Conservation (phyloP, 371 early-diverging fungal species). For the Mucor mucedo region DNA sequence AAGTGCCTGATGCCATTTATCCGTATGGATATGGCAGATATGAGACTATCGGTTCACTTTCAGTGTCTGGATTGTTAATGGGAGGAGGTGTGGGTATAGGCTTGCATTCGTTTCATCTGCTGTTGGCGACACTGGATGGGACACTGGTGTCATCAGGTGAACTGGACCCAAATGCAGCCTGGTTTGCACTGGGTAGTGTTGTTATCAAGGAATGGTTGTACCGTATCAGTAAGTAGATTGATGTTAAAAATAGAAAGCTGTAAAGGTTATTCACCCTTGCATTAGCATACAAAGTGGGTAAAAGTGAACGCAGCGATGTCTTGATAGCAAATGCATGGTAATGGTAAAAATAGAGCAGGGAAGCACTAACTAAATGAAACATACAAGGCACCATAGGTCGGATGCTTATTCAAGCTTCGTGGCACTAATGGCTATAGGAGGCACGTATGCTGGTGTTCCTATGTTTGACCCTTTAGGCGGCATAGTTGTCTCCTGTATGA, state of each 20-base stretch:
- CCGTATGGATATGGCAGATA: constrained; percentile 72
- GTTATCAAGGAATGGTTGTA: constrained; percentile 66
- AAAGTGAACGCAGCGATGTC: constrained; percentile 62
- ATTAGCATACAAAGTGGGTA: constrained; percentile 55
- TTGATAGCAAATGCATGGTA: constrained; percentile 73
- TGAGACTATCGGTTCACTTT: constrained; percentile 69
- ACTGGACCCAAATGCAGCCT: constrained; percentile 67
- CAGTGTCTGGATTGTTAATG: constrained; percentile 63
- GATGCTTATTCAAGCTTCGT: constrained; percentile 73
- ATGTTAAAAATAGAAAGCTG: neutral
- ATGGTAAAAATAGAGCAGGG: neutral
- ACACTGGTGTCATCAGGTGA: constrained; percentile 3
- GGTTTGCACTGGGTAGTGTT: constrained; percentile 68
- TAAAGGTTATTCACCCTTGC: neutral
- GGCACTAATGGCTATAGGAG: constrained; percentile 65
- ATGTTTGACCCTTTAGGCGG: constrained; percentile 73
- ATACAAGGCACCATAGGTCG: constrained; percentile 66
- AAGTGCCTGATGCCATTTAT: constrained; percentile 55
- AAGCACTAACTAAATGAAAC: neutral
- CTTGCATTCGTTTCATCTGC: constrained; percentile 61
- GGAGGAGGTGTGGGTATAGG: constrained; percentile 66
- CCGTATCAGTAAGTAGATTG: constrained; percentile 50
- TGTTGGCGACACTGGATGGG: constrained; percentile 32
- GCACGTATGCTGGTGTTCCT: constrained; percentile 66
- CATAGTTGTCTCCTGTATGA: constrained; percentile 59